Evolutionary conservation across 164 flowering plant genomes (phyloP), one percentile per base, ranked within the genome.

Genomic region (Annona cherimola): DNA sequence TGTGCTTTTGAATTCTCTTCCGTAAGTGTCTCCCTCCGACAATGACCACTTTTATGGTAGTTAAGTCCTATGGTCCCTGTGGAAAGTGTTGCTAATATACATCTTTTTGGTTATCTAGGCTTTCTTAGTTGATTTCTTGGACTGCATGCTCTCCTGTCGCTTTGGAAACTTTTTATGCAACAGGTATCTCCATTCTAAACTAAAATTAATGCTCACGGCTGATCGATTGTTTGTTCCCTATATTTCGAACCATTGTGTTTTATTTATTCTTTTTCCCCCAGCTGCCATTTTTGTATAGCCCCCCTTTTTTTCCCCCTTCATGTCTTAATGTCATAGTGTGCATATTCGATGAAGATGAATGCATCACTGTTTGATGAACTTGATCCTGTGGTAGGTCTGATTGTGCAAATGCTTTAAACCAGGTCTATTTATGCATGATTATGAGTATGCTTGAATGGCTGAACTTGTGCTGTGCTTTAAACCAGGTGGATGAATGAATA

Each of bases 151-250:
- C 61, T 96, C 99, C 1, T 90, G 92, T 82, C 98, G 97, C 68
- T 93, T 96, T 83, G 99, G 99, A 5, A 96, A 96, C 85, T 96
- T 96, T 82, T 80, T 96, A 61, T 90, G 97, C 82, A 96, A 96
- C 76, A 90, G 97, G 99, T 93, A 85, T n/a, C 63, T 69, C 61
- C 20, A 60, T 42, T 19, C 59, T 46, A 54, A 66, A 66, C 12
- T 18, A 8, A n/a, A 40, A n/a, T 35, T 42, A 64, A 43, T 44
- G 14, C 45, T 50, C 67, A 35, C n/a, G 2, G 18, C 63, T n/a
- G 19, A 19, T 7, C 2, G 6, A n/a, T 20, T 16, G 63, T 61
- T 20, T 61, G 40, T 4, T 35, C 14, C 14, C 57, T 16, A 50
- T 50, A 11, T 50, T 50, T 16, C 57, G 9, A 18, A 61, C 18